Percentiles rank a stretch among this genome's conserved stretches.
Conservation (phyloP, 306 rosid genomes). For the Abrus pulchellus region DNA sequence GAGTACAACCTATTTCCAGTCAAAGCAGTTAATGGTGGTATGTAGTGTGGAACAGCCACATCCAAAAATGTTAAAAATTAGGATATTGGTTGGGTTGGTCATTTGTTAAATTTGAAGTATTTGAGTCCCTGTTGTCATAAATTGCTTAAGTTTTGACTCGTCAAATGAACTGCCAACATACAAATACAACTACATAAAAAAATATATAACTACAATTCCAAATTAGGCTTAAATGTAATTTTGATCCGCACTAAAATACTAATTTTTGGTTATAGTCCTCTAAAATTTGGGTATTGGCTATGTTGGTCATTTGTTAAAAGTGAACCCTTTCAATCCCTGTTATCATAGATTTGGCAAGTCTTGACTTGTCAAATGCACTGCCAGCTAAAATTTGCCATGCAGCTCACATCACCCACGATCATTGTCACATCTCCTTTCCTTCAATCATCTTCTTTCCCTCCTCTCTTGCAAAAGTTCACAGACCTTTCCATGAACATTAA, state of each 20-base stretch:
- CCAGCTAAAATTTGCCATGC: background rate
- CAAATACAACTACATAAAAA: too few relatives aligned
- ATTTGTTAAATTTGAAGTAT: too few relatives aligned
- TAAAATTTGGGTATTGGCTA: background rate
- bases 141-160: too few relatives aligned
- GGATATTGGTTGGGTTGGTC: background rate
- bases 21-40: background rate
- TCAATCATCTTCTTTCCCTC: background rate
- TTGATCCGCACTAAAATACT: background rate
- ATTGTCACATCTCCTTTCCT: background rate
- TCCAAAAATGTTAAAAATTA: background rate
- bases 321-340: background rate
- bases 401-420: background rate
- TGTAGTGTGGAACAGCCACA: background rate
- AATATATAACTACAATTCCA: too few relatives aligned
- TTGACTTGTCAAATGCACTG: background rate
- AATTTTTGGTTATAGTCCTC: background rate
- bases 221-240: background rate
- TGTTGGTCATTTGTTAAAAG: background rate
- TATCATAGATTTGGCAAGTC: background rate
- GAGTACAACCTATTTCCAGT: slow-evolving; percentile 15
- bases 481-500: background rate
- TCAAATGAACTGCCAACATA: too few relatives aligned
- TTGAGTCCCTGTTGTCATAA: too few relatives aligned
- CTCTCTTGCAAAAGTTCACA: background rate